phyloP scores from a whole-genome alignment of 1,284 basidiomycete genomes.

The Ceratobasidium sp. region DNA sequence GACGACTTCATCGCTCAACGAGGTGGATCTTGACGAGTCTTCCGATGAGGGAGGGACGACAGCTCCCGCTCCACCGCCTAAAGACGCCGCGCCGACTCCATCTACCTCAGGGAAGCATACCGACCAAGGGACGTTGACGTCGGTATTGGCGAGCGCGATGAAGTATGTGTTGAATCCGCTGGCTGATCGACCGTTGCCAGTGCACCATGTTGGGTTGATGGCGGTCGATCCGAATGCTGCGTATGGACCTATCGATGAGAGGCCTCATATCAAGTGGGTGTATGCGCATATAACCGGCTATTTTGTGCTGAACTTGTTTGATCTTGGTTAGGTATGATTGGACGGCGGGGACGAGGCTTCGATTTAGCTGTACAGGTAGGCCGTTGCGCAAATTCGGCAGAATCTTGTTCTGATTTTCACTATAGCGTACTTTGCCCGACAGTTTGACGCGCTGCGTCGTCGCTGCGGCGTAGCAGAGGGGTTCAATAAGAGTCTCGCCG shows the following conservation, averaged over 20 bases:
- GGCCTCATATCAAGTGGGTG: constrained; percentile 81
- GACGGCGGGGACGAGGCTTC: constrained; percentile 77
- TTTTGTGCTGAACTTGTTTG: not conserved
- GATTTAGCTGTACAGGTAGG: constrained; percentile 74
- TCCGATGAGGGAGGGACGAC: constrained; percentile 35
- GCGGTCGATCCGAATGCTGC: constrained; percentile 57
- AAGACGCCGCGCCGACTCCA: constrained; percentile 44
- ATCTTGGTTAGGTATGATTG: constrained; percentile 62
- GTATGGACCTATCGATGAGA: constrained; percentile 68
- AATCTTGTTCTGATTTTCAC: not conserved
- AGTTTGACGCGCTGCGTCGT: constrained; percentile 76
- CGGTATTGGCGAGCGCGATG: constrained; percentile 70
- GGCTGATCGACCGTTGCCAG: constrained; percentile 51
- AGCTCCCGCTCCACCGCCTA: constrained; percentile 45
- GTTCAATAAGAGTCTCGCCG: constrained; percentile 72
- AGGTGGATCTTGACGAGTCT: constrained; percentile 28
- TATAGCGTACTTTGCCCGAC: constrained; percentile 78
- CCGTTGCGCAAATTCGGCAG: not conserved
- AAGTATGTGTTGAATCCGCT: constrained; percentile 66
- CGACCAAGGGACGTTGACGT: constrained; percentile 64
- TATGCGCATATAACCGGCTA: constrained; percentile 5
- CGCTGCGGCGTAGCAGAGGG: constrained; percentile 75
- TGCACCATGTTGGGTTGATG: constrained; percentile 65
- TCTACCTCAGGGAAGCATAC: constrained; percentile 24
- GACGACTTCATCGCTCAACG: not conserved